Conservation (phyloP, 306 rosid species). For the Lathyrus aphaca region DNA sequence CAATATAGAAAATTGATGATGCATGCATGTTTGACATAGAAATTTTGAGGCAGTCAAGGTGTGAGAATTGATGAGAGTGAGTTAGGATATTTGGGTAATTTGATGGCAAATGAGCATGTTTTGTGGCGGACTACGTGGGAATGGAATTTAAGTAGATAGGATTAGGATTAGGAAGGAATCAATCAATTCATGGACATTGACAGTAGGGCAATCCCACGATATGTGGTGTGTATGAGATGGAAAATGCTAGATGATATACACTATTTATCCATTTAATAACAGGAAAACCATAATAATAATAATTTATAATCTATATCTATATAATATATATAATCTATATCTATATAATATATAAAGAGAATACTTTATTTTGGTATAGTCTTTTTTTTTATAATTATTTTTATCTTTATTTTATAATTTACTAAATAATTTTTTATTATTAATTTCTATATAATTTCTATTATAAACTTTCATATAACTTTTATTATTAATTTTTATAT, state of each 20-base stretch:
- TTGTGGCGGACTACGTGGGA: conserved; percentile 34
- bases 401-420: no score
- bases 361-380: no score
- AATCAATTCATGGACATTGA: neutral
- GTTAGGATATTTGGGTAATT: conserved; percentile 8
- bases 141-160: neutral
- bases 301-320: neutral
- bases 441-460: no score
- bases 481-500: no score
- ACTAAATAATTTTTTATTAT: no score
- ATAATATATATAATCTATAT: no score
- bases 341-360: no score
- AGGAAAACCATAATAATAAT: neutral
- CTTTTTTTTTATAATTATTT: no score
- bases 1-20: neutral
- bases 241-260: conserved; percentile 1
- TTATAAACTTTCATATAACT: no score
- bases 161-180: conserved; percentile 8
- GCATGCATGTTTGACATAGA: conserved; percentile 25
- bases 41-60: conserved; percentile 26
- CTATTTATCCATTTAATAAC: neutral
- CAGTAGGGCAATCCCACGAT: neutral
- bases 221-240: neutral
- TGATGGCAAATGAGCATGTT: conserved; percentile 37
- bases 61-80: conserved; percentile 16